Percentiles rank a stretch among this genome's conserved stretches.
Conservation (phyloP, 805 yeast genomes). For the Hanseniaspora clermontiae region DNA sequence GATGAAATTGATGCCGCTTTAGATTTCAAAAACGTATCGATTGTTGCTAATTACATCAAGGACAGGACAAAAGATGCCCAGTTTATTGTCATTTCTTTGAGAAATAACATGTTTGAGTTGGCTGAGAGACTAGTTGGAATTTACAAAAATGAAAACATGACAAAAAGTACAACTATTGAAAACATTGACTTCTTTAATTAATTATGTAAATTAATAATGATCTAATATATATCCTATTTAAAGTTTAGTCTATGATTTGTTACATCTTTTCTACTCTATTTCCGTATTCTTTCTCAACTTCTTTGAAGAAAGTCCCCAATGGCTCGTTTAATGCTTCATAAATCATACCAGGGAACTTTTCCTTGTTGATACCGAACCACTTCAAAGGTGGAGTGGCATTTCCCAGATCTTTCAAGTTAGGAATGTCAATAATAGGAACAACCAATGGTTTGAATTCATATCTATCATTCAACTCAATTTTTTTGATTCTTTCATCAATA, state of each 20-base stretch:
- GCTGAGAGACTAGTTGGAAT: slow-evolving; percentile 92
- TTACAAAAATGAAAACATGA: slow-evolving; percentile 84
- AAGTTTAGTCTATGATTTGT: neutral
- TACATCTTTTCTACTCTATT: slow-evolving; percentile 31
- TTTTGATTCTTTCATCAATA: slow-evolving; percentile 34
- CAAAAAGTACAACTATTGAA: slow-evolving; percentile 65
- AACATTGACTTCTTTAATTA: slow-evolving; percentile 40
- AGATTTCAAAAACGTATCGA: slow-evolving; percentile 91
- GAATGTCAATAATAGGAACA: slow-evolving; percentile 76
- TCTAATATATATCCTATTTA: neutral
- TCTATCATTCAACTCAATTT: slow-evolving; percentile 32
- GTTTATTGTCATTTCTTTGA: slow-evolving; percentile 82
- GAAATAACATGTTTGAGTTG: slow-evolving; percentile 96
- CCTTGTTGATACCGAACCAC: slow-evolving; percentile 91
- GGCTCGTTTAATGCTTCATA: slow-evolving; percentile 68
- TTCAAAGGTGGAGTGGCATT: slow-evolving; percentile 96
- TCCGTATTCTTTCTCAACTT: slow-evolving; percentile 42
- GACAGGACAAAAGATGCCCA: slow-evolving; percentile 94
- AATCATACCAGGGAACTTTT: slow-evolving; percentile 71
- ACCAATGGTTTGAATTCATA: slow-evolving; percentile 51
- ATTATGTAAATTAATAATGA: neutral
- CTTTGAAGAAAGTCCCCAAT: slow-evolving; percentile 59
- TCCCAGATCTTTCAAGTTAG: slow-evolving; percentile 81
- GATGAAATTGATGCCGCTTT: slow-evolving; percentile 98
- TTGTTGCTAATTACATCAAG: slow-evolving; percentile 92